A percentile compares a stretch with the other conserved stretches of the same genome.
Conservation (phyloP, 2,329 filamentous ascomycete species). For the Fusarium camptoceras region DNA sequence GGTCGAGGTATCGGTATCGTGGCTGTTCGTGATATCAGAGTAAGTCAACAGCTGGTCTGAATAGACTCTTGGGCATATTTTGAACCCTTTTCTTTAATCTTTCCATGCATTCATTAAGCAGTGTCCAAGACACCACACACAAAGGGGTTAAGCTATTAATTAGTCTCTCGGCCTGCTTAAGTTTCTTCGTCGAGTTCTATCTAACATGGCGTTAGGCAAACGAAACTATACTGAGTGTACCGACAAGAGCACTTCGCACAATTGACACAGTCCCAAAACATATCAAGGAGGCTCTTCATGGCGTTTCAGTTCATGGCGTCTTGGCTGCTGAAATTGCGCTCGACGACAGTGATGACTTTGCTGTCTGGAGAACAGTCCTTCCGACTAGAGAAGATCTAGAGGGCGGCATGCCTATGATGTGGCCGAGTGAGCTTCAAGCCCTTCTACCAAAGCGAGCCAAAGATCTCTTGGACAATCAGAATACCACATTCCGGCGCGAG, state of each 20-base stretch:
- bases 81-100: too few species aligned
- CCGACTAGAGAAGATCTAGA: constrained; percentile 72
- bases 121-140: neutral
- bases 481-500: constrained; percentile 55
- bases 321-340: constrained; percentile 76
- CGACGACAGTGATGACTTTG: constrained; percentile 60
- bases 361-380: constrained; percentile 74
- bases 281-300: constrained; percentile 65
- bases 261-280: constrained; percentile 67
- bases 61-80: neutral
- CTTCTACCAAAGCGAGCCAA: constrained; percentile 60
- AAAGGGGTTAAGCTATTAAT: neutral
- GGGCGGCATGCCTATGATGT: constrained; percentile 56
- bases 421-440: constrained; percentile 59
- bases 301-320: constrained; percentile 75
- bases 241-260: constrained; percentile 72
- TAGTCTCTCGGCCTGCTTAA: neutral
- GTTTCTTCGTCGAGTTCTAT: neutral
- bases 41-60: constrained; percentile 50
- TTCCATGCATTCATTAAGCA: too few species aligned
- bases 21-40: constrained; percentile 74
- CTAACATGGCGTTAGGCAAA: constrained; percentile 48
- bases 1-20: constrained; percentile 83
- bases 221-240: constrained; percentile 74
- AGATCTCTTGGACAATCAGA: constrained; percentile 66